A percentile compares a stretch with the other conserved stretches of the same genome.
phyloP scores from a whole-genome alignment of 2,329 filamentous ascomycete genomes.

The Nemania serpens region DNA sequence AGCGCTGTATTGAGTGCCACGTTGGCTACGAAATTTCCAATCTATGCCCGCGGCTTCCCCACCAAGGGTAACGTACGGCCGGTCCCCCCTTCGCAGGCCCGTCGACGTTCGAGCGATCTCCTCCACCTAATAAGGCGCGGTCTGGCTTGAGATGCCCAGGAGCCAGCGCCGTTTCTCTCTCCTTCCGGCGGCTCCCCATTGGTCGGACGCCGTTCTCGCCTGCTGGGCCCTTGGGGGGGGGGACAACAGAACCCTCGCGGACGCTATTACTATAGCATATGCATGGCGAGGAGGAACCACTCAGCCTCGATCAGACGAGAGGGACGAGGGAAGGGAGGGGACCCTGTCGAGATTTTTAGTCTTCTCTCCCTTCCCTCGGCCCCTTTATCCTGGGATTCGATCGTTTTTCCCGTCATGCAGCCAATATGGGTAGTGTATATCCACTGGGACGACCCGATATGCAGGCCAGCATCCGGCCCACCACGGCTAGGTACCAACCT shows the following conservation, averaged over 20 bases:
- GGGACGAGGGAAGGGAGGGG: conserved; percentile 6
- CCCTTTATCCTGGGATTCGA: conserved; percentile 30
- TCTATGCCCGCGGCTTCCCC: conserved; percentile 40
- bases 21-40: conserved; percentile 38
- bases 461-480: conserved; percentile 40
- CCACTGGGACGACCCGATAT: conserved; percentile 35
- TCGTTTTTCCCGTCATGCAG: conserved; percentile 40
- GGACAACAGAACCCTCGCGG: conserved; percentile 10
- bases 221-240: conserved; percentile 5
- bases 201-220: conserved; percentile 27
- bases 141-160: conserved; percentile 32
- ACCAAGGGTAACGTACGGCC: conserved; percentile 37
- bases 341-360: conserved; percentile 7
- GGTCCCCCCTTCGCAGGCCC: conserved; percentile 33
- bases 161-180: conserved; percentile 12
- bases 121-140: conserved; percentile 28
- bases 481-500: conserved; percentile 39
- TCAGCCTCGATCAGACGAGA: conserved; percentile 37
- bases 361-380: not conserved
- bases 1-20: conserved; percentile 42
- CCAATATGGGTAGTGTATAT: conserved; percentile 30
- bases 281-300: conserved; percentile 30
- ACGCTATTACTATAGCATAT: conserved; percentile 25
- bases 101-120: conserved; percentile 36
- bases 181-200: conserved; percentile 30